Evolutionary conservation across 2,329 filamentous ascomycete species (phyloP), one percentile per base, ranked within the genome.

Genomic region (Neocatenulostroma microsporum): DNA sequence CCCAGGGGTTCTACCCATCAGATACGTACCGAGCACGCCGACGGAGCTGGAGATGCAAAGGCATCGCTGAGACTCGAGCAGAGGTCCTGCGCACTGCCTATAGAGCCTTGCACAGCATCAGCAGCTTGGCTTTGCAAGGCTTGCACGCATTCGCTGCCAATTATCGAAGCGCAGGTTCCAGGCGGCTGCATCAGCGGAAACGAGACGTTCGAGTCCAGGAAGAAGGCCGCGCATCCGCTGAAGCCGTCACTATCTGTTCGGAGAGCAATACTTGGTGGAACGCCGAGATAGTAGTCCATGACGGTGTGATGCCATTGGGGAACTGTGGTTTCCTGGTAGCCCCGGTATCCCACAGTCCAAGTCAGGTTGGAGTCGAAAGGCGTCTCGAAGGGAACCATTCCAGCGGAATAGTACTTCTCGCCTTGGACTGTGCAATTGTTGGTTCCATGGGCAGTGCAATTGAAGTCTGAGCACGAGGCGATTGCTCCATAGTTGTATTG

Each of bases 341-440:
- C 10, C 14, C 14, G 27, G 23, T 25, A 25, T 9, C 11, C 27
- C 9, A 29, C 27, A 29, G 27, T 29, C 27, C 27, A 29, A 15
- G 27, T 29, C 27, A 29, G 17, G 27, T 29, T 15, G 10, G 27
- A 29, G 27, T 29, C 10, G 27, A 29, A 15, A 12, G 27, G 27
- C 27, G 27, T 12, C 27, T 29, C 27, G 14, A 29, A 29, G 10
- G 27, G 27, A 15, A 29, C 27, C 27, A 29, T 29, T 10, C 27
- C 27, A 15, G 10, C 14, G 27, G 14, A 11, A 12, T 13, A 13
- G 23, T 25, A 25, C 13, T 25, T 13, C 11, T 25, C 11, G 23
- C 13, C 23, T 25, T 25, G 11, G 13, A 25, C n/a, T n/a, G n/a
- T n/a, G n/a, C 13, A 25, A 25, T 25, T 25, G 23, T 25, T 25